phyloP scores from a whole-genome alignment of 2,329 filamentous ascomycete genomes.

The Monosporascus cannonballus region DNA sequence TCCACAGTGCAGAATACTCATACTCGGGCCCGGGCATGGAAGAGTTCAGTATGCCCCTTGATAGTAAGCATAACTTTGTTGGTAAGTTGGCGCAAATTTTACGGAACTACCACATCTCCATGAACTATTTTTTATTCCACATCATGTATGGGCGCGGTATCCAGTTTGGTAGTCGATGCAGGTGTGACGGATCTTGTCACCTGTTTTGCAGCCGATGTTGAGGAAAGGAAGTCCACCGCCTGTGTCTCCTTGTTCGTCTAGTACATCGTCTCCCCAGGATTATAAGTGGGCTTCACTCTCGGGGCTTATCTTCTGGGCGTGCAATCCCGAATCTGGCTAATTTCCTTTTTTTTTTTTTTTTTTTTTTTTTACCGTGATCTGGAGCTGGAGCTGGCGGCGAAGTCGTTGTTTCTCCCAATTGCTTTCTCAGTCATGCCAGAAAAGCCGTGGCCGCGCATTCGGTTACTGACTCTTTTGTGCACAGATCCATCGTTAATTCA shows the following conservation, averaged over 20 bases:
- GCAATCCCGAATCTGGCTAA: too few relatives aligned
- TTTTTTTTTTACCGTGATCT: too few relatives aligned
- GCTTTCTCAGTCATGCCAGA: constrained; percentile 2
- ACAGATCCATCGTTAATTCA: constrained; percentile 53
- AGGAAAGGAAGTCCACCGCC: not conserved
- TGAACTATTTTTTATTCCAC: constrained; percentile 21
- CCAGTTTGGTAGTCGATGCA: not conserved
- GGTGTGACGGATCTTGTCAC: not conserved
- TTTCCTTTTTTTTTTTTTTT: too few relatives aligned
- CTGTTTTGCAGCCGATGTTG: not conserved
- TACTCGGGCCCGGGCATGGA: constrained; percentile 46
- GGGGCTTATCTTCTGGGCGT: too few relatives aligned
- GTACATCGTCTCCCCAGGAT: not conserved
- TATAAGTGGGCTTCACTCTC: not conserved
- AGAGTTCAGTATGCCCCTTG: constrained; percentile 42
- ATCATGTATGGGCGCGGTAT: constrained; percentile 7
- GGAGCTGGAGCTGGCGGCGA: too few relatives aligned
- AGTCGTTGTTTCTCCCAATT: too few relatives aligned
- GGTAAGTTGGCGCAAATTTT: constrained; percentile 45
- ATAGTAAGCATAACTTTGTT: constrained; percentile 46
- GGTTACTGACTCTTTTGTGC: constrained; percentile 29
- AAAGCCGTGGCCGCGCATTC: constrained; percentile 10
- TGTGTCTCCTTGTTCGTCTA: not conserved
- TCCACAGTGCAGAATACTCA: constrained; percentile 47
- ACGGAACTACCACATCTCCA: constrained; percentile 17